Percentiles rank a stretch among this genome's conserved stretches.
phyloP scores from a whole-genome alignment of 2,329 filamentous ascomycete genomes.

The Fusarium oxysporum region DNA sequence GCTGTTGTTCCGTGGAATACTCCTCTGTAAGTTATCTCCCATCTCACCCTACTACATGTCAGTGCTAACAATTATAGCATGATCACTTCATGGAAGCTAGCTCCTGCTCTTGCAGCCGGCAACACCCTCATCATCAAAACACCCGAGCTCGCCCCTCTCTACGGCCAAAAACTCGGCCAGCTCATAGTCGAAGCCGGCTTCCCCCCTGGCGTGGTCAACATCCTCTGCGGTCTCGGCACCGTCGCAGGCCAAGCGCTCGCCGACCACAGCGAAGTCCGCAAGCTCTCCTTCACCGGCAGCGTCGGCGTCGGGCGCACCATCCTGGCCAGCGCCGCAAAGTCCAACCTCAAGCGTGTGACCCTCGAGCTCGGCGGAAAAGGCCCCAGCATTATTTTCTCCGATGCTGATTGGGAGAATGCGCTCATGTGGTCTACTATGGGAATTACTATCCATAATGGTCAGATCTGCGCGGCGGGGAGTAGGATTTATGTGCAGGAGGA shows the following conservation, averaged over 20 bases:
- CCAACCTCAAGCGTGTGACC: slow-evolving; percentile 82
- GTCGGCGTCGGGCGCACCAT: slow-evolving; percentile 73
- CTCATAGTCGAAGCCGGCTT: slow-evolving; percentile 78
- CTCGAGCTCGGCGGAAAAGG: slow-evolving; percentile 79
- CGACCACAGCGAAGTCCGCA: slow-evolving; percentile 73
- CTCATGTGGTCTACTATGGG: slow-evolving; percentile 60
- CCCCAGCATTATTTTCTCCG: slow-evolving; percentile 68
- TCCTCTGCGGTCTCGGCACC: slow-evolving; percentile 75
- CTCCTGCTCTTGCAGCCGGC: slow-evolving; percentile 71
- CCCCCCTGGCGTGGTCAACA: slow-evolving; percentile 78
- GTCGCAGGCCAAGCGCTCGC: slow-evolving; percentile 75
- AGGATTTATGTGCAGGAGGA: slow-evolving; percentile 68
- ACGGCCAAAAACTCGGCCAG: slow-evolving; percentile 69
- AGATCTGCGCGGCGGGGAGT: slow-evolving; percentile 70
- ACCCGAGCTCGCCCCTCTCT: slow-evolving; percentile 71
- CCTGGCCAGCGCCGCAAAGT: slow-evolving; percentile 78
- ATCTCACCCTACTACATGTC: accelerated
- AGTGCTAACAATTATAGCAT: not conserved
- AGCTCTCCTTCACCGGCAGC: slow-evolving; percentile 80
- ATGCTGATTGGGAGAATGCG: slow-evolving; percentile 70
- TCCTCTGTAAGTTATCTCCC: slow-evolving; percentile 55
- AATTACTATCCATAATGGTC: slow-evolving; percentile 66
- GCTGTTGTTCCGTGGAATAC: slow-evolving; percentile 82
- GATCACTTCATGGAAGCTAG: slow-evolving; percentile 64
- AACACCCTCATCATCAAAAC: slow-evolving; percentile 72